Conservation (phyloP, 2,329 filamentous ascomycete genomes). For the Monosporascus sp. region DNA sequence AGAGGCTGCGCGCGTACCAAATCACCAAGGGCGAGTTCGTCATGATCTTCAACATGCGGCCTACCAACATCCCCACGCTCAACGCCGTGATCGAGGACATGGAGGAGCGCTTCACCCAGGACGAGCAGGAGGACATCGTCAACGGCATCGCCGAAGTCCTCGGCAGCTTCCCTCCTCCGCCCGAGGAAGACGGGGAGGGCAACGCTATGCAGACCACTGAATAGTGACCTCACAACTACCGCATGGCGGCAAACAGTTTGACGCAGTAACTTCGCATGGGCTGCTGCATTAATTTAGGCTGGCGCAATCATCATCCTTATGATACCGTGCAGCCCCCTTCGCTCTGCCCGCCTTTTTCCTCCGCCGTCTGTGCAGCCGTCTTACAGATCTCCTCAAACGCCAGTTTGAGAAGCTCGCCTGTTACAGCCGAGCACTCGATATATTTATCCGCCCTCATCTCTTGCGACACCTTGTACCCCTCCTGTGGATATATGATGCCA, state of each 20-base stretch:
- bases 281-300: no score
- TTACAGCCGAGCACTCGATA: constrained; percentile 58
- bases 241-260: no score
- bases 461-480: constrained; percentile 52
- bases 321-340: constrained; percentile 43
- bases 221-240: neutral
- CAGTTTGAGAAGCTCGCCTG: constrained; percentile 52
- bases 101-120: constrained; percentile 52
- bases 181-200: constrained; percentile 29
- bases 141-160: constrained; percentile 52
- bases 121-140: constrained; percentile 55
- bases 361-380: constrained; percentile 46
- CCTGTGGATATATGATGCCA: constrained; percentile 56
- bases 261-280: no score
- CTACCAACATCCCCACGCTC: constrained; percentile 50
- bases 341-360: constrained; percentile 44
- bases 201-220: constrained; percentile 33
- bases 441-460: constrained; percentile 57
- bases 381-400: constrained; percentile 57
- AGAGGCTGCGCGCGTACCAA: constrained; percentile 50
- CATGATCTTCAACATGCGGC: constrained; percentile 63
- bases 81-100: constrained; percentile 63
- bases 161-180: constrained; percentile 41
- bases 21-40: constrained; percentile 64
- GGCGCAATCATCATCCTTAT: constrained; percentile 5